A percentile compares a stretch with the other conserved stretches of the same genome.
phyloP scores from a whole-genome alignment of 257 asterid genomes.

The Nicotiana tabacum region DNA sequence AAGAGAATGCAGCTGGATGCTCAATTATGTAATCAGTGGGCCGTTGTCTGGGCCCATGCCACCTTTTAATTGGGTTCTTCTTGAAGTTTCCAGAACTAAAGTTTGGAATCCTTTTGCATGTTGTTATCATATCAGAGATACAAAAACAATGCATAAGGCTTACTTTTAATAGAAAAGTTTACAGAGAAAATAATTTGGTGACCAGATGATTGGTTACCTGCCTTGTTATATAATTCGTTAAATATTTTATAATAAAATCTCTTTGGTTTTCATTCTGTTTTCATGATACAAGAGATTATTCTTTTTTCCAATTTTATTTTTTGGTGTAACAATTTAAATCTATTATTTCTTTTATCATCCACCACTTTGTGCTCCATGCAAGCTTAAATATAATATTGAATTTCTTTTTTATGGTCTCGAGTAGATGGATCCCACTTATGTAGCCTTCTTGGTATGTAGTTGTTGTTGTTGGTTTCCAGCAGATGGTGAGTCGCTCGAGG shows the following conservation, averaged over 20 bases:
- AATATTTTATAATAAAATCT: neutral
- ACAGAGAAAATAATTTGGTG: neutral
- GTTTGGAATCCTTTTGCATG: neutral
- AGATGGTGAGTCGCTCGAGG: neutral
- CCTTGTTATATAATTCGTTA: constrained; percentile 4
- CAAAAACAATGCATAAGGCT: neutral
- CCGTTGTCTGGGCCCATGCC: neutral
- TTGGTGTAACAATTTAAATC: neutral
- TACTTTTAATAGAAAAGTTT: neutral
- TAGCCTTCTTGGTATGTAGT: neutral
- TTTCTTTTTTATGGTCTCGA: neutral
- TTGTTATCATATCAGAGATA: neutral
- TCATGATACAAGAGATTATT: neutral
- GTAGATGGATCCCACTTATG: too few species aligned
- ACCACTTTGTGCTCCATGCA: neutral
- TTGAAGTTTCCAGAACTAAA: neutral
- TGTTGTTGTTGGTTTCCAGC: neutral
- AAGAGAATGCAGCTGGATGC: constrained; percentile 53
- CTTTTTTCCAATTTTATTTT: neutral
- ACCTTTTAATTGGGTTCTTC: neutral
- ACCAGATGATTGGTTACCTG: neutral
- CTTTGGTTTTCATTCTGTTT: neutral
- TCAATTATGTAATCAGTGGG: constrained; percentile 39
- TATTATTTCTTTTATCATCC: neutral
- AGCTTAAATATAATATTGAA: too few species aligned